Evolutionary conservation across 2,329 filamentous ascomycete species (phyloP), one percentile per base, ranked within the genome.

Genomic region (Cucurbitaria berberidis): DNA sequence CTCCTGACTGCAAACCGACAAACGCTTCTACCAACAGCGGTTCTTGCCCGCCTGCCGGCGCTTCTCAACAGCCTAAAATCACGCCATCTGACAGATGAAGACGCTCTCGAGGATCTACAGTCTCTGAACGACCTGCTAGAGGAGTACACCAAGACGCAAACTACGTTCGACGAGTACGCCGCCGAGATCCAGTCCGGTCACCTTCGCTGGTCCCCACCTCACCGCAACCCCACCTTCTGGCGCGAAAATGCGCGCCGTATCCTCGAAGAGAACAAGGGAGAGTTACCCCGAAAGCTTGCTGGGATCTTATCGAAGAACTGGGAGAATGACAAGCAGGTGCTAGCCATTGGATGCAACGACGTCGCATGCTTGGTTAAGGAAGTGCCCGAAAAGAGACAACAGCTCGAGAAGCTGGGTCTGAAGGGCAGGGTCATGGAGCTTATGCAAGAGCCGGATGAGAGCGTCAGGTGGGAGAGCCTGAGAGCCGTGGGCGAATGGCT

Each of bases 301-400:
- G 89, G 92, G 65, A 96, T 96, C 57, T 83, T 96, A 78, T 82
- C 86, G 74, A 79, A 96, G 84, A 86, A 84, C 81, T 84, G 91
- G 88, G 90, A 95, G 67, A 91, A 90, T 72, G 90, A 95, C 69
- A 89, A 89, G 76, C 85, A 89, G 69, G 93, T 96, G 19, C 80
- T 97, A 60, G 93, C 93, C 2, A 93, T 96, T 77, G 93, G 89
- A 18, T 96, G 92, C 78, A 96, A 96, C 73, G 93, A 97, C 70
- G 85, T 97, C 18, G 92, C 91, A n/a, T 88, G 82, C 58, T 78
- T 97, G 55, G 92, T 97, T 43, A 93, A 90, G 76, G 90, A 96
- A 75, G 89, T 93, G 48, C 92, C 93, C 0, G 92, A 96, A 79
- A 90, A 88, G 79, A 82, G 93, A 68, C 80, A 82, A 53, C 85